Percentiles rank a stretch among this genome's conserved stretches.
phyloP scores from a whole-genome alignment of 2,329 filamentous ascomycete genomes.

The Botrytis paeoniae region DNA sequence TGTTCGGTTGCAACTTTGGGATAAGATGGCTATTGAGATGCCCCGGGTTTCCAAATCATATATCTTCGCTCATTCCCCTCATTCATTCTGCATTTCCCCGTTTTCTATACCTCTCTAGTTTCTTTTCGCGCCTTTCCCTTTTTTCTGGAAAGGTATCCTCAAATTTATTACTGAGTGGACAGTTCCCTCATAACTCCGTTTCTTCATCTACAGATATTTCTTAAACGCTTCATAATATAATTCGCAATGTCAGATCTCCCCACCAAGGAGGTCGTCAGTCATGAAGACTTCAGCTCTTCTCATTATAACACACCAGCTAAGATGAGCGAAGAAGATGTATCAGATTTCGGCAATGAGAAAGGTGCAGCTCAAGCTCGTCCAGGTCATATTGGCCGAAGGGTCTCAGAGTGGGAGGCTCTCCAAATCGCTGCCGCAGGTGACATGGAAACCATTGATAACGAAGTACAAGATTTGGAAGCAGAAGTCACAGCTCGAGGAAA shows the following conservation, averaged over 20 bases:
- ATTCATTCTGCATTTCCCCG: not conserved
- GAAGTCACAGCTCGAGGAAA: constrained; percentile 33
- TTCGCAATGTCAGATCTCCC: constrained; percentile 5
- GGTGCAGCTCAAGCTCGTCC: constrained; percentile 5
- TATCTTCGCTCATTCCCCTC: constrained; percentile 8
- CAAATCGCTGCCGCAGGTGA: constrained; percentile 35
- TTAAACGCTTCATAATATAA: not conserved
- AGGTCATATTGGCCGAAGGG: constrained; percentile 16
- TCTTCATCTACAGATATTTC: not conserved
- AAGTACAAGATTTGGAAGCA: constrained; percentile 38
- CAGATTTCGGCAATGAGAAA: constrained; percentile 4
- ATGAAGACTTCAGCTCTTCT: not conserved
- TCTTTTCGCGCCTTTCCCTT: not conserved
- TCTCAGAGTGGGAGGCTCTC: constrained; percentile 37
- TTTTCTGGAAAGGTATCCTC: not conserved
- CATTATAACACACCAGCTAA: not conserved
- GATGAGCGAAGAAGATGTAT: constrained; percentile 1
- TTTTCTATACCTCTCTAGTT: not conserved
- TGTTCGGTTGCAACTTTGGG: not conserved
- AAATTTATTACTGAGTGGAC: not conserved
- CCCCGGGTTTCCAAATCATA: constrained; percentile 2
- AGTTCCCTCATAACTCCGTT: not conserved
- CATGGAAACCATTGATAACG: constrained; percentile 36
- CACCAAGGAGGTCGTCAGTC: not conserved
- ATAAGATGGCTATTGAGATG: not conserved